phyloP scores from a whole-genome alignment of 345 rosid genomes.

The Nasturtium officinale region DNA sequence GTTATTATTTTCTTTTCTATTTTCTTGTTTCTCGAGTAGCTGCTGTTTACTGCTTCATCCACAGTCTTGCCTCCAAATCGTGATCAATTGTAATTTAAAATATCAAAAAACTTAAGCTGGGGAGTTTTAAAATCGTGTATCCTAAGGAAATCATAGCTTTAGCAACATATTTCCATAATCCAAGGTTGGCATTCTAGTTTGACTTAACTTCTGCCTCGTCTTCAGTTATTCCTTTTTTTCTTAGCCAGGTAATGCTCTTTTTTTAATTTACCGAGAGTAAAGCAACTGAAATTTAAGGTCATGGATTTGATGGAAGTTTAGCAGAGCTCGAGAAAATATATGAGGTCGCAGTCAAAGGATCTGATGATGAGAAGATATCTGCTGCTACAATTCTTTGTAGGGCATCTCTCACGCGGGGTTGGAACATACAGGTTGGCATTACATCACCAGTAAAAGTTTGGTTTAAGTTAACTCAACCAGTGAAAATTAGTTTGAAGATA shows the following conservation, averaged over 20 bases:
- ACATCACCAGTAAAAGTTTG: constrained; percentile 9
- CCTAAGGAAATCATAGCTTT: neutral
- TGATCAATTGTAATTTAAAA: neutral
- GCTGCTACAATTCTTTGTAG: constrained; percentile 96
- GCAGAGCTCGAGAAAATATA: constrained; percentile 90
- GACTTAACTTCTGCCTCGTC: constrained; percentile 49
- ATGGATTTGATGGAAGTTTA: constrained; percentile 98
- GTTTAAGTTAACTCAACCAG: constrained; percentile 1
- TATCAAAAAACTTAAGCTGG: neutral
- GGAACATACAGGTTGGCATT: constrained; percentile 85
- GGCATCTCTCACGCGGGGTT: constrained; percentile 89
- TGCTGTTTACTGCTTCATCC: constrained; percentile 13
- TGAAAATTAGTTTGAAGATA: neutral
- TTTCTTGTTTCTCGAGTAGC: neutral
- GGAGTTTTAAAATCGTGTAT: neutral
- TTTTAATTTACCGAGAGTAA: constrained; percentile 68
- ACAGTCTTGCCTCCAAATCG: constrained; percentile 22
- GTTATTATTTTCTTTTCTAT: constrained; percentile 1
- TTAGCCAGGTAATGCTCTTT: constrained; percentile 76
- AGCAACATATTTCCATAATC: neutral
- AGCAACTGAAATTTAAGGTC: constrained; percentile 89
- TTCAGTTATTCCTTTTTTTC: constrained; percentile 65
- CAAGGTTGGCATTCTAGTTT: constrained; percentile 30
- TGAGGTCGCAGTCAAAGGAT: constrained; percentile 86
- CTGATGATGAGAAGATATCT: constrained; percentile 81